Base-by-base conservation (phyloP, 2,329 filamentous ascomycete genomes). In the Colletotrichum siamense region DNA sequence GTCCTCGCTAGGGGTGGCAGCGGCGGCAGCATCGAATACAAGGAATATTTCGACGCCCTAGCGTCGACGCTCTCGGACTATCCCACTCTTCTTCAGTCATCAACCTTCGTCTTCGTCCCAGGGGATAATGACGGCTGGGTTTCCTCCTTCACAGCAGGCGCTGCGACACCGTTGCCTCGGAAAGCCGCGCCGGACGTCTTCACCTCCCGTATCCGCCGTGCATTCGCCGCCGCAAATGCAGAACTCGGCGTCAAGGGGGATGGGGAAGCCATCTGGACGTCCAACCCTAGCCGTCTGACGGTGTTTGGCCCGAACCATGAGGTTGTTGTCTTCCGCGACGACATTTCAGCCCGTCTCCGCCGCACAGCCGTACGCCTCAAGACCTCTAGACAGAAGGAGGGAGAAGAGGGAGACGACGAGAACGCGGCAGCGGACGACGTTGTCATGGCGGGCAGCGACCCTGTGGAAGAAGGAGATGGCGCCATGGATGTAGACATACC, bases 81-180 rank as follows among this genome's bases (percentile, higher is more conserved):
- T 81, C 95, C 95, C 5, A 89, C 91, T 1, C 90, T 99, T 16
- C 90, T 99, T 59, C 93, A 94, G 73, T 91, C 91, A 30, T 94
- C 95, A 7, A 96, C 95, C 0, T 98, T 99, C 83, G 89, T 98
- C 36, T 98, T 99, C 82, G 94, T 99, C 0, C 97, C 97, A 0
- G 97, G 97, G 34, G 96, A 99, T 85, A 98, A 98, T 83, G 97
- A 99, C 83, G 96, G 95, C n/a, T 99, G 97, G 97, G 92, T 94
- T 7, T 98, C 95, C 1, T 91, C 96, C 3, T 98, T 98, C 83
- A 92, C 92, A 1, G 93, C 93, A 3, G 95, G 95, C 6, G 93
- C 94, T 2, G 92, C 94, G 0, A 91, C 91, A 1, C 91, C 93
- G 0, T 82, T 96, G 13, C 95, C 95, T 0, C 87, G 94, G 12